Percentiles rank a stretch among this genome's conserved stretches.
These are phyloP conservation scores for Sporodiniella umbellata DNA, from an alignment of 371 early-diverging fungal genomes.

Conservation along the genomic window DNA sequence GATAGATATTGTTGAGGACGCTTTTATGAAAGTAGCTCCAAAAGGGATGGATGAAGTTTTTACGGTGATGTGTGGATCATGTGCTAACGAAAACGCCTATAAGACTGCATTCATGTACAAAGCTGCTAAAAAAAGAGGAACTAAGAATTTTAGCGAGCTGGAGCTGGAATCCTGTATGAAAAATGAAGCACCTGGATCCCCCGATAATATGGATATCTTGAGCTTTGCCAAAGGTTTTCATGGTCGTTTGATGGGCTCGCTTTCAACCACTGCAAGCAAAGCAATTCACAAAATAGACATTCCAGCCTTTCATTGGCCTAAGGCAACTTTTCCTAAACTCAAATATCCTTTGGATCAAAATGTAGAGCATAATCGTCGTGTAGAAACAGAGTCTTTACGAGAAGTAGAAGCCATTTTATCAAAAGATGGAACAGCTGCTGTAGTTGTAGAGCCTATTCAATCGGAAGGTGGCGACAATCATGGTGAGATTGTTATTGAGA, in stretches of 20 bases:
- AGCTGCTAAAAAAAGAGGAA: slow-evolving; percentile 57
- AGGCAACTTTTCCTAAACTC: slow-evolving; percentile 60
- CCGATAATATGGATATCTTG: slow-evolving; percentile 62
- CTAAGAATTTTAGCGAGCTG: slow-evolving; percentile 33
- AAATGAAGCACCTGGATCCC: slow-evolving; percentile 69
- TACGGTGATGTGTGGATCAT: slow-evolving; percentile 75
- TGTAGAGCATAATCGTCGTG: slow-evolving; percentile 49
- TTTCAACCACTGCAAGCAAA: slow-evolving; percentile 69
- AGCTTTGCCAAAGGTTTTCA: slow-evolving; percentile 70
- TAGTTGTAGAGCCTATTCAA: slow-evolving; percentile 82
- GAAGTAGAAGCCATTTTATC: slow-evolving; percentile 51
- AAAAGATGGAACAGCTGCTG: slow-evolving; percentile 57
- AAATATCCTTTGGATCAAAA: slow-evolving; percentile 62
- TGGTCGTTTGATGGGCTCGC: slow-evolving; percentile 72
- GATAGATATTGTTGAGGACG: slow-evolving; percentile 57
- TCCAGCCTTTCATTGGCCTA: slow-evolving; percentile 71
- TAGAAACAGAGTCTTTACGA: slow-evolving; percentile 54
- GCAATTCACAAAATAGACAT: slow-evolving; percentile 74
- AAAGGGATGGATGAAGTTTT: slow-evolving; percentile 71
- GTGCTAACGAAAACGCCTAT: slow-evolving; percentile 76
- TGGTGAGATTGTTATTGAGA: slow-evolving; percentile 21
- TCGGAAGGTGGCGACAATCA: slow-evolving; percentile 84
- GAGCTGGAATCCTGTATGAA: slow-evolving; percentile 65
- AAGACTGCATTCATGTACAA: slow-evolving; percentile 79
- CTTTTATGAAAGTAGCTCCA: slow-evolving; percentile 71